Percentiles rank a stretch among this genome's conserved stretches.
phyloP scores from a whole-genome alignment of 305 asterid species.

The Fraxinus floribunda region DNA sequence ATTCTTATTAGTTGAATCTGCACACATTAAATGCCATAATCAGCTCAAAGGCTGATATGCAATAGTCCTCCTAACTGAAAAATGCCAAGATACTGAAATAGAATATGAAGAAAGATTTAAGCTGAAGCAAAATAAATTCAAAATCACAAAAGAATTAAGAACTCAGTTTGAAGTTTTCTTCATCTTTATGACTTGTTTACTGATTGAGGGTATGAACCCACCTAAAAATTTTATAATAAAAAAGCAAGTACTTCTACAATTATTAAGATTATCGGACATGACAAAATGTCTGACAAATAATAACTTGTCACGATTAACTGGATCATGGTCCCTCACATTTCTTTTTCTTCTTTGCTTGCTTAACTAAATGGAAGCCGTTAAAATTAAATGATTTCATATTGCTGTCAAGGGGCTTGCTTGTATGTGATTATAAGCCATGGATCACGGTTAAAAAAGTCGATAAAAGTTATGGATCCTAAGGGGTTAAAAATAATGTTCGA shows the following conservation, averaged over 20 bases:
- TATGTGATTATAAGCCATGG: background rate
- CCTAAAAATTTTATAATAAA: background rate
- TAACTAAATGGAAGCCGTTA: background rate
- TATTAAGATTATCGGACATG: background rate
- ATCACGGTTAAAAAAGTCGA: background rate
- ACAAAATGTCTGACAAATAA: background rate
- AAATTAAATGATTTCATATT: background rate
- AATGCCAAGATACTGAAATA: background rate
- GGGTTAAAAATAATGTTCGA: background rate
- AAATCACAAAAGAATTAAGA: background rate
- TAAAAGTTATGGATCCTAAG: background rate
- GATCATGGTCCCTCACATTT: background rate
- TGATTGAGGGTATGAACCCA: background rate
- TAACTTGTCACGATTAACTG: background rate
- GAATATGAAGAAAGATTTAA: background rate
- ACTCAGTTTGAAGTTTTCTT: background rate
- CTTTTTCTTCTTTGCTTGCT: background rate
- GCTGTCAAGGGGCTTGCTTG: background rate
- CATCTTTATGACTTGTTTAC: background rate
- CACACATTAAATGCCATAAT: conserved; percentile 28
- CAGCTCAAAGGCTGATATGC: conserved; percentile 8
- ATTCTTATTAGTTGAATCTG: conserved; percentile 90
- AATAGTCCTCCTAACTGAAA: conserved; percentile 8
- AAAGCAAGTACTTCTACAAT: background rate
- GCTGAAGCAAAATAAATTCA: background rate